These are phyloP conservation scores for Malus asiatica DNA, from an alignment of 306 rosid species.

Conservation along the genomic window DNA sequence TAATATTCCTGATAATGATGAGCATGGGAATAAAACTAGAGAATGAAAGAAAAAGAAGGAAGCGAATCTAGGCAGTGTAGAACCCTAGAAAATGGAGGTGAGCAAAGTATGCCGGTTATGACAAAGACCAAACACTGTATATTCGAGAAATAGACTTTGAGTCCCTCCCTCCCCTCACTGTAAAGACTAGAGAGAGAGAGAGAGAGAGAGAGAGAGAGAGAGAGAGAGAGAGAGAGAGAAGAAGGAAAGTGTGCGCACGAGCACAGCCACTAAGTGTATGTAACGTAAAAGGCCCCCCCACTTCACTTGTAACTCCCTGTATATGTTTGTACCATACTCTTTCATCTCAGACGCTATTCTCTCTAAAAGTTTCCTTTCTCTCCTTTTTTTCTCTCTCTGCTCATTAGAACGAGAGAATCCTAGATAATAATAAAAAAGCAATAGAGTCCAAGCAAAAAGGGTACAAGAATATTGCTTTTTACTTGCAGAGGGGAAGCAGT, in stretches of 20 bases:
- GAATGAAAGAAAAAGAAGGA: not conserved
- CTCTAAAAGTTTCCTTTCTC: slow-evolving; percentile 8
- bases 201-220: not conserved
- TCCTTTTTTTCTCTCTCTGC: slow-evolving; percentile 8
- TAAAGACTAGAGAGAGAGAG: too few species aligned
- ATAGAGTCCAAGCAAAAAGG: slow-evolving; percentile 44
- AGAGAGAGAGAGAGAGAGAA: too few species aligned
- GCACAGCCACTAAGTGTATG: slow-evolving; percentile 33
- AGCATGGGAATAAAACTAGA: slow-evolving; percentile 2
- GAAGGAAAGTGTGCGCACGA: slow-evolving; percentile 51
- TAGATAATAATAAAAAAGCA: slow-evolving; percentile 32
- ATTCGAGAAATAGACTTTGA: slow-evolving; percentile 75
- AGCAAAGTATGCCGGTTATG: slow-evolving; percentile 79
- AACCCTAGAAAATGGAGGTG: slow-evolving; percentile 77
- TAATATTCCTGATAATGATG: not conserved
- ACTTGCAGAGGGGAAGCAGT: not conserved
- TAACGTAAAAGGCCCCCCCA: slow-evolving; percentile 48
- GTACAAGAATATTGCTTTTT: slow-evolving; percentile 40
- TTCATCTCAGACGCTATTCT: slow-evolving; percentile 13
- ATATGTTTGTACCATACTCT: slow-evolving; percentile 2
- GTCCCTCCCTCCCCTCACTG: slow-evolving; percentile 29
- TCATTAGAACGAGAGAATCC: slow-evolving; percentile 45
- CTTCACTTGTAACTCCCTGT: slow-evolving; percentile 22
- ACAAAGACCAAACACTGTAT: slow-evolving; percentile 85
- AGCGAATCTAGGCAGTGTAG: slow-evolving; percentile 18